These are phyloP conservation scores for Spergularia marina DNA, from an alignment of 148 eudicot genomes.

Conservation along the genomic window DNA sequence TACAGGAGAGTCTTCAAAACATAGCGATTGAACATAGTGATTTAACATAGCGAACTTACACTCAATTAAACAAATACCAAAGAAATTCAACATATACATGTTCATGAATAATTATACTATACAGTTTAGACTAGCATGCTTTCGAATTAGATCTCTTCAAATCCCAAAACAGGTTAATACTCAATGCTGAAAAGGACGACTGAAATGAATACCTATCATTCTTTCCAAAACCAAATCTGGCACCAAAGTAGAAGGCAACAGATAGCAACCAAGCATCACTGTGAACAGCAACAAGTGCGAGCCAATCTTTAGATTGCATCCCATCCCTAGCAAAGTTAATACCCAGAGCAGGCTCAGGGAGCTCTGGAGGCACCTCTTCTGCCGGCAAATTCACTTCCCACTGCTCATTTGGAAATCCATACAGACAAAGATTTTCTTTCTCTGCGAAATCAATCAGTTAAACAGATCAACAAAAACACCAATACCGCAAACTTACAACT, in stretches of 20 bases:
- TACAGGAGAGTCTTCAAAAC: no score
- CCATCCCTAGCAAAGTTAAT: constrained; percentile 81
- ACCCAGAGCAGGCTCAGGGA: constrained; percentile 79
- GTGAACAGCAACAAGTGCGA: constrained; percentile 71
- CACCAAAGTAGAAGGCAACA: constrained; percentile 72
- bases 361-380: constrained; percentile 77
- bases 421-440: constrained; percentile 72
- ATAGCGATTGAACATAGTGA: no score
- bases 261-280: constrained; percentile 77
- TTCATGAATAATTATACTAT: no score
- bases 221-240: constrained; percentile 68
- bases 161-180: not conserved
- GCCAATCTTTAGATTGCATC: constrained; percentile 67
- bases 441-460: constrained; percentile 33
- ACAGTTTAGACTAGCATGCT: not conserved
- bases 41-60: no score
- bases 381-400: constrained; percentile 83
- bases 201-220: constrained; percentile 44
- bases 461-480: not conserved
- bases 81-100: no score
- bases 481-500: not conserved
- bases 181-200: constrained; percentile 8
- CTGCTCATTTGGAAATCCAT: constrained; percentile 66
- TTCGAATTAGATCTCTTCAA: not conserved
- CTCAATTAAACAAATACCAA: no score